phyloP scores from a whole-genome alignment of 2,329 filamentous ascomycete species.

The Fusarium zealandicum region DNA sequence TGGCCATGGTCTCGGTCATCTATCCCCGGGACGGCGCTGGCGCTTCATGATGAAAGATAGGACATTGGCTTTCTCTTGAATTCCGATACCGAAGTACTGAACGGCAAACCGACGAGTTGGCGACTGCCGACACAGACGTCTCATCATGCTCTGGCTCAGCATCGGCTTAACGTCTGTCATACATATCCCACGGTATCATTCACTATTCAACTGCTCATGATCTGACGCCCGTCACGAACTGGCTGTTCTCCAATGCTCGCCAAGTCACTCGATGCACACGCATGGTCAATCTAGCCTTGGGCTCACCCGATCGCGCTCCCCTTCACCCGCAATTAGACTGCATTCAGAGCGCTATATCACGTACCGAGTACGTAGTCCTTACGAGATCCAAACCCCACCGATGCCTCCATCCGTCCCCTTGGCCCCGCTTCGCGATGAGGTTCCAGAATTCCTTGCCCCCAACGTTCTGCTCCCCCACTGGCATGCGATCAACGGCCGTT shows the following conservation, averaged over 20 bases:
- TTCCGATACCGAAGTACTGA: not conserved
- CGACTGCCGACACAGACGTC: not conserved
- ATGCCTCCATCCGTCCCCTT: slow-evolving; percentile 13
- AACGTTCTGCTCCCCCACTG: slow-evolving; percentile 13
- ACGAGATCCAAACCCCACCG: slow-evolving; percentile 24
- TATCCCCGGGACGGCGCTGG: slow-evolving; percentile 24
- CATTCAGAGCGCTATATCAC: slow-evolving; percentile 3
- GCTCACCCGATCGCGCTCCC: not conserved
- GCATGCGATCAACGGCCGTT: not conserved
- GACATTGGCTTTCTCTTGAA: slow-evolving; percentile 6
- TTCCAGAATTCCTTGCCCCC: slow-evolving; percentile 14
- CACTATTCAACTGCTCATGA: slow-evolving; percentile 14
- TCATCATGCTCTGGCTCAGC: not conserved
- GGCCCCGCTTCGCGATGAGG: slow-evolving; percentile 17
- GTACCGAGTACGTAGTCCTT: slow-evolving; percentile 5
- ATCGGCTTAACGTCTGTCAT: not conserved
- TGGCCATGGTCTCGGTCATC: slow-evolving; percentile 29
- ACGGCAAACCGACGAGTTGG: not conserved
- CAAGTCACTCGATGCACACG: slow-evolving; percentile 12
- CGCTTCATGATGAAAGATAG: slow-evolving; percentile 24
- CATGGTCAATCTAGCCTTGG: not conserved
- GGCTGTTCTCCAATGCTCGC: not conserved
- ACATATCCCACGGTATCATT: slow-evolving; percentile 1
- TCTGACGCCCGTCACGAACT: slow-evolving; percentile 15
- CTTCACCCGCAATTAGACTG: slow-evolving; percentile 1